These are phyloP conservation scores for Brassica napus DNA, from an alignment of 345 rosid genomes.

Conservation along the genomic window DNA sequence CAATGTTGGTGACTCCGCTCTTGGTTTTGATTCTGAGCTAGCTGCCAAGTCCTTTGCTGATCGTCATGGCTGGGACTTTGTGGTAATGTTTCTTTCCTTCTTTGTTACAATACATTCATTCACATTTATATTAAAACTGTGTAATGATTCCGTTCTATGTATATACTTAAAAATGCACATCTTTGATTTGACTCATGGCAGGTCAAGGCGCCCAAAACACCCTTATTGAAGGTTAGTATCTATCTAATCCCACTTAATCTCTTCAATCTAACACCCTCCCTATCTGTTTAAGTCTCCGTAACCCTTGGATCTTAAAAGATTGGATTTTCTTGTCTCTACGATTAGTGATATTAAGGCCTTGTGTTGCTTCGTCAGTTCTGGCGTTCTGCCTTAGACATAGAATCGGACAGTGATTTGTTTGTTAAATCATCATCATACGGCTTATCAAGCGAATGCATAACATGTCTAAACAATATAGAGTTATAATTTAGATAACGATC, in stretches of 20 bases:
- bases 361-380: background rate
- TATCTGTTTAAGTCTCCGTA: background rate
- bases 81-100: constrained; percentile 45
- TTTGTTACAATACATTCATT: constrained; percentile 1
- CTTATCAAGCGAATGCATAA: background rate
- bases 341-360: background rate
- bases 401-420: background rate
- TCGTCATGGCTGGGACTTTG: constrained; percentile 89
- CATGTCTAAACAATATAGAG: background rate
- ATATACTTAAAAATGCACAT: background rate
- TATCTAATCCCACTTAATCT: background rate
- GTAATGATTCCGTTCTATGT: background rate
- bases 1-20: constrained; percentile 88
- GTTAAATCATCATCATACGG: background rate
- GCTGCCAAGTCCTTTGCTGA: constrained; percentile 87
- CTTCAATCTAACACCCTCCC: background rate
- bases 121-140: background rate
- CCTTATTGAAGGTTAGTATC: constrained; percentile 41
- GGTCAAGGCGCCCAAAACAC: constrained; percentile 72
- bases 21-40: constrained; percentile 73
- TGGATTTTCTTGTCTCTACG: background rate
- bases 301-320: background rate
- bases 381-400: background rate
- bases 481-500: background rate
- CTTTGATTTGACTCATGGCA: constrained; percentile 36